phyloP scores from a whole-genome alignment of 306 rosid genomes.

The Vachellia collinsii region DNA sequence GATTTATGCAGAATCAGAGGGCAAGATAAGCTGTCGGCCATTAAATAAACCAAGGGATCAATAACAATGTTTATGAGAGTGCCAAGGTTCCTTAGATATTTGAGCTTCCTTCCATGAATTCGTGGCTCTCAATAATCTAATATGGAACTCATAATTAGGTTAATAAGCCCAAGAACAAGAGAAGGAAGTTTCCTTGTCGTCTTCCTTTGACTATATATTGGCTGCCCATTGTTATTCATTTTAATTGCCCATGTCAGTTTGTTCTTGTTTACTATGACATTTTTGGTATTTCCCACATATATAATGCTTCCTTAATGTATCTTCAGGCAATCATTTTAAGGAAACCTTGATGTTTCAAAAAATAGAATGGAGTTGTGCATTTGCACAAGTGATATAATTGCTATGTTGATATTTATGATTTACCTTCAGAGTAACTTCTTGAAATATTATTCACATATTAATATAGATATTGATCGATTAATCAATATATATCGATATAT shows the following conservation, averaged over 20 bases:
- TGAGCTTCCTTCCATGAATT: conserved; percentile 45
- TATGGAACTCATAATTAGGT: conserved; percentile 39
- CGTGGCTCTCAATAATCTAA: conserved; percentile 29
- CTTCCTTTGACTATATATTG: conserved; percentile 29
- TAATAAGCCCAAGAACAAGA: neutral
- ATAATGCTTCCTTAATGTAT: neutral
- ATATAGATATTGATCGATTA: neutral
- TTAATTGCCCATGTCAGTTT: conserved; percentile 12
- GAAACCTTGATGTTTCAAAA: neutral
- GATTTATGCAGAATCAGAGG: conserved; percentile 72
- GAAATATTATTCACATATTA: neutral
- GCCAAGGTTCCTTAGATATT: conserved; percentile 44
- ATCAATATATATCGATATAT: too few relatives aligned
- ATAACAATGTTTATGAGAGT: conserved; percentile 26
- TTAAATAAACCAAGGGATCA: conserved; percentile 35
- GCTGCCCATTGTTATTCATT: conserved; percentile 7
- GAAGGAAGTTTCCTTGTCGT: conserved; percentile 46
- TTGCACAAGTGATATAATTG: neutral
- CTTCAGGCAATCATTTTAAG: neutral
- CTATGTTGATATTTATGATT: too few relatives aligned
- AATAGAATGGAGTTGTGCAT: neutral
- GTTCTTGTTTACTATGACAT: neutral
- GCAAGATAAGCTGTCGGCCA: conserved; percentile 84
- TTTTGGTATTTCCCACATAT: neutral
- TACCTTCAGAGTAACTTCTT: too few relatives aligned